phyloP scores from a whole-genome alignment of 2,329 filamentous ascomycete species.

The Neocucurbitaria cava region DNA sequence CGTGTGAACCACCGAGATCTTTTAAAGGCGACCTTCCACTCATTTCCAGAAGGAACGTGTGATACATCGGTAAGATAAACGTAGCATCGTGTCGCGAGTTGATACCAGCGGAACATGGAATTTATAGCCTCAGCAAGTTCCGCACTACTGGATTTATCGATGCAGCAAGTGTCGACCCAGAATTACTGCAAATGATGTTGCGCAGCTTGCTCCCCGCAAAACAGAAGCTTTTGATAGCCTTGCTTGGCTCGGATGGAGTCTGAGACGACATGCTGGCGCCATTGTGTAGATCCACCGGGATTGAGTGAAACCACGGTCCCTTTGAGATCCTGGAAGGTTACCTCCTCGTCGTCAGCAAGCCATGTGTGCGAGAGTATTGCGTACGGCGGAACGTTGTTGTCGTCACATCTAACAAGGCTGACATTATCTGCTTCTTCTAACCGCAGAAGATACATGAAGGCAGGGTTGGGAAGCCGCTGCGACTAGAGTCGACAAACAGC shows the following conservation, averaged over 20 bases:
- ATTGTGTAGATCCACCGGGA: too few relatives aligned
- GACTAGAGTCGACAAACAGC: too few relatives aligned
- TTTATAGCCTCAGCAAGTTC: constrained; percentile 15
- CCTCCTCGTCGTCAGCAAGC: constrained; percentile 1
- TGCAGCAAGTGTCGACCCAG: constrained; percentile 22
- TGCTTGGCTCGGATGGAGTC: background rate
- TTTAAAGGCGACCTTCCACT: constrained; percentile 8
- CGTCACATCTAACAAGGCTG: background rate
- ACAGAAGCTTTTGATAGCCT: constrained; percentile 14
- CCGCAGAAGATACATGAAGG: constrained; percentile 8
- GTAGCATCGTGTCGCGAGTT: constrained; percentile 18
- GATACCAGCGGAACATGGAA: constrained; percentile 30
- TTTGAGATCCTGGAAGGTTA: constrained; percentile 4
- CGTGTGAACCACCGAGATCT: constrained; percentile 23
- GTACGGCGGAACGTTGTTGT: constrained; percentile 1
- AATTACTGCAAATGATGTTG: constrained; percentile 14
- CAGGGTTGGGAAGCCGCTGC: background rate
- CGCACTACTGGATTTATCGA: constrained; percentile 8
- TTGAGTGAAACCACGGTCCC: background rate
- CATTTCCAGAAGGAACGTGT: background rate
- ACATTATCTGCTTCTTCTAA: constrained; percentile 3
- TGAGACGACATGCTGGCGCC: too few relatives aligned
- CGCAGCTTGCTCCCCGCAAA: constrained; percentile 22
- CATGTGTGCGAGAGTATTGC: constrained; percentile 18
- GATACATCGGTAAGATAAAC: constrained; percentile 24